A percentile compares a stretch with the other conserved stretches of the same genome.
These are phyloP conservation scores for Salix udensis DNA, from an alignment of 345 rosid species.

Conservation along the genomic window DNA sequence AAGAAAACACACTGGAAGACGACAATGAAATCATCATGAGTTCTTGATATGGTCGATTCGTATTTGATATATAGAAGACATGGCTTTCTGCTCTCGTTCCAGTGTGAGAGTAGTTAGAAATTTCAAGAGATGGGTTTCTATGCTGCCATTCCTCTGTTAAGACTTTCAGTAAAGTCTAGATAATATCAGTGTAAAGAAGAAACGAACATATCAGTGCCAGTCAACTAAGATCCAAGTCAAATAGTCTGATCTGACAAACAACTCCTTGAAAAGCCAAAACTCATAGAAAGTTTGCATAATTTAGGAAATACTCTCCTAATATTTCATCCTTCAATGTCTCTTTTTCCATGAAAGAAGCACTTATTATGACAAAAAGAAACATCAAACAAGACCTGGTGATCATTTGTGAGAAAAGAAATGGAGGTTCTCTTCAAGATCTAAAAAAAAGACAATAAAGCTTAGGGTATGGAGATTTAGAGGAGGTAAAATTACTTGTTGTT, in stretches of 20 bases:
- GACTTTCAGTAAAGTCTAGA: neutral
- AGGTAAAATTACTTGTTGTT: conserved; percentile 64
- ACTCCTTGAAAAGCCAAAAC: neutral
- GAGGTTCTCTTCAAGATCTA: neutral
- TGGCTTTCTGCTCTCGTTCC: neutral
- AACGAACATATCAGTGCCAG: neutral
- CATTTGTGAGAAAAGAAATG: neutral
- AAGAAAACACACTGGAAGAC: neutral
- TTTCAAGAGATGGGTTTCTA: neutral
- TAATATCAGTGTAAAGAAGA: neutral
- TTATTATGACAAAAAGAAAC: neutral
- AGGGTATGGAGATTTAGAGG: neutral
- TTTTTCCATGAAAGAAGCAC: neutral
- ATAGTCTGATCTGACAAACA: neutral
- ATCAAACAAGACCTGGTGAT: neutral
- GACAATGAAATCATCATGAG: neutral
- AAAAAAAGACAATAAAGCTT: neutral
- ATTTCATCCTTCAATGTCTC: neutral
- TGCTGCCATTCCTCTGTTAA: neutral
- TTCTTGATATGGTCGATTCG: neutral
- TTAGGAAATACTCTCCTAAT: neutral
- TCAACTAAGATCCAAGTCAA: neutral
- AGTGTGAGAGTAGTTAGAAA: neutral
- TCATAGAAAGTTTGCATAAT: neutral
- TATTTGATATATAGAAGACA: neutral